Evolutionary conservation across 371 early-diverging fungal genomes (phyloP), one percentile per base, ranked within the genome.

Genomic region (Encephalitozoon intestinalis): DNA sequence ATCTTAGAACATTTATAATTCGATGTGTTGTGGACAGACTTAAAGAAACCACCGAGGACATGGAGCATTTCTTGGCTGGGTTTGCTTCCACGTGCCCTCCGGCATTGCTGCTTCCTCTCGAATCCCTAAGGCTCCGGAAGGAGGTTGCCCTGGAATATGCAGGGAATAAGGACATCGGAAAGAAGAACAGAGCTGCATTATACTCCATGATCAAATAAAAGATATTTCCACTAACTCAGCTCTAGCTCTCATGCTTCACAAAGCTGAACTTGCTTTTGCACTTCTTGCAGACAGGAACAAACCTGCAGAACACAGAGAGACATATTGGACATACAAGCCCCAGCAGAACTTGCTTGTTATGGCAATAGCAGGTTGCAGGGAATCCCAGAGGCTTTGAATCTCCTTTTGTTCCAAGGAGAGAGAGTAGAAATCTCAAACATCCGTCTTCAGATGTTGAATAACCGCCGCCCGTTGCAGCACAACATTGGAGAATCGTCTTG

Each of bases 301-400:
- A 81, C 53, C 74, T 80, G 73, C 85, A 84, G 68, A 83, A 84
- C 25, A 84, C 78, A 31, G 78, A 73, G 9, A 84, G 58, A 51
- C 85, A 84, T 39, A 84, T 70, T 7, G 85, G 83, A 54, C 85
- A 84, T 2, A 81, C 63, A 30, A 77, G 77, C 3, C 83, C 85
- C 28, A 73, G 50, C 5, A 44, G 21, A 18, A 83, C 66, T 28
- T 54, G 54, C 51, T 77, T 81, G 12, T 70, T 44, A 71, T 83
- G 83, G 70, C 85, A 84, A n/a, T 67, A 65, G 70, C 85, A 84
- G 12, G 43, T 67, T 25, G 65, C 58, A 2, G 49, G 7, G 52
- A 54, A 74, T 21, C 25, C 73, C 6, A 68, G 31, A 8, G 53
- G 46, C 21, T 49, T 51, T 15, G 6, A 23, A 18, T 6, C 2